Evolutionary conservation across 2,329 filamentous ascomycete genomes (phyloP).

Genomic region (Kalmusia sp.): DNA sequence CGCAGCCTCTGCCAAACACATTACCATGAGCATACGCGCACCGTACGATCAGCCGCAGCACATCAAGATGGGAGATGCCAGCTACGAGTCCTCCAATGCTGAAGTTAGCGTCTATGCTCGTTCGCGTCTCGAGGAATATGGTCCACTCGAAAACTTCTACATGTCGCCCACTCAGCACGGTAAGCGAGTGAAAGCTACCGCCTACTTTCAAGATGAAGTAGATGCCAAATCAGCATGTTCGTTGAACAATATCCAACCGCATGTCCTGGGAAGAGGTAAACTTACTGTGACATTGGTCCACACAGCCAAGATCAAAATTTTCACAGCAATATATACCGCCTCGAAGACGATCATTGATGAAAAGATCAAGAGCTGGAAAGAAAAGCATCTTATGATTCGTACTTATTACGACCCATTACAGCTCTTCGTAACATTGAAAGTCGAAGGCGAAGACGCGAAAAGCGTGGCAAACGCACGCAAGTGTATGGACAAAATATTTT

Average conservation of each 20-base stretch:
- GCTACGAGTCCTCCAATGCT: slow-evolving; percentile 13
- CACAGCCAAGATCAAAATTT: slow-evolving; percentile 50
- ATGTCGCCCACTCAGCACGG: slow-evolving; percentile 7
- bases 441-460: slow-evolving; percentile 46
- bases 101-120: slow-evolving; percentile 18
- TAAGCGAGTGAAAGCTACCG: slow-evolving; percentile 46
- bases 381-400: slow-evolving; percentile 34
- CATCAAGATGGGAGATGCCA: slow-evolving; percentile 10
- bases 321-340: slow-evolving; percentile 40
- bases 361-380: slow-evolving; percentile 37
- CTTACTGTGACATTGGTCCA: slow-evolving; percentile 49
- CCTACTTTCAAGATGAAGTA: slow-evolving; percentile 47
- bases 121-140: slow-evolving; percentile 13
- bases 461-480: slow-evolving; percentile 43
- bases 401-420: slow-evolving; percentile 29
- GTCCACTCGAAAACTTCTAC: slow-evolving; percentile 14
- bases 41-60: slow-evolving; percentile 8
- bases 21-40: slow-evolving; percentile 1
- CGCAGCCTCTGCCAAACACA: neutral
- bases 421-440: slow-evolving; percentile 44
- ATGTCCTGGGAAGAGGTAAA: slow-evolving; percentile 38
- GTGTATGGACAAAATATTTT: slow-evolving; percentile 41
- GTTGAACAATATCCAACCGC: slow-evolving; percentile 41
- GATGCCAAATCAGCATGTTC: slow-evolving; percentile 43
- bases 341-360: slow-evolving; percentile 36